Conservation (phyloP, 768 basidiomycete genomes). For the Amylocystis lapponica region DNA sequence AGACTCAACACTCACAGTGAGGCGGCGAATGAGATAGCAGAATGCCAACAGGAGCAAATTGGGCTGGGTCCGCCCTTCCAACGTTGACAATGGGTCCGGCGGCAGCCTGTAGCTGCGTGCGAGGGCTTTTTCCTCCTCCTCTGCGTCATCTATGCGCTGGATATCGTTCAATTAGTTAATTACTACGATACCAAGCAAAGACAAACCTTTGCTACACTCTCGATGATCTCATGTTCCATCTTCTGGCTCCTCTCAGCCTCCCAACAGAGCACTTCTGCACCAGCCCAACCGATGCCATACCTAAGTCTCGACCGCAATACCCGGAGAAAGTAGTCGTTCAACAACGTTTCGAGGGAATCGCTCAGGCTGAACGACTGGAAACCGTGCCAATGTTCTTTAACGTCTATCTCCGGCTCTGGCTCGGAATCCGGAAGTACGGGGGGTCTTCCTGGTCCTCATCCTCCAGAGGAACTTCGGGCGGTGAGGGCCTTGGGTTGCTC, state of each 20-base stretch:
- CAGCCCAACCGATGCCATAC: conserved; percentile 61
- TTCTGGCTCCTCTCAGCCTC: conserved; percentile 41
- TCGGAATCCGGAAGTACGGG: conserved; percentile 18
- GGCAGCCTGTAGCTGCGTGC: conserved; percentile 42
- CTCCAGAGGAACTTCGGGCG: background rate
- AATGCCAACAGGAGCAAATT: conserved; percentile 63
- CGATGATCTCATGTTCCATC: conserved; percentile 34
- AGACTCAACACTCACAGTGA: conserved; percentile 38
- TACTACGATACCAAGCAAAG: background rate
- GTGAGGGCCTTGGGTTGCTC: background rate
- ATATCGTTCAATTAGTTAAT: background rate
- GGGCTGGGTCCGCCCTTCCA: conserved; percentile 31
- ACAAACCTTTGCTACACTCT: conserved; percentile 26
- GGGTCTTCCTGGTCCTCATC: conserved; percentile 24
- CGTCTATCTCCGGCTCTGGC: conserved; percentile 13
- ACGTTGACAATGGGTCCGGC: conserved; percentile 43
- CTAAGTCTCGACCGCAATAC: conserved; percentile 46
- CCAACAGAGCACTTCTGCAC: conserved; percentile 49
- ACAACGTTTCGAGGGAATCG: conserved; percentile 52
- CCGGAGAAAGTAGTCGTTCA: conserved; percentile 51
- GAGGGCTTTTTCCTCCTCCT: conserved; percentile 38
- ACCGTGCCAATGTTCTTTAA: too few relatives aligned
- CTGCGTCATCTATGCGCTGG: conserved; percentile 30
- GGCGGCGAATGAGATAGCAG: conserved; percentile 57
- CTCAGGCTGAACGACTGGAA: conserved; percentile 61